Base-by-base conservation (phyloP, 768 basidiomycete genomes). In the Hebeloma cylindrosporum region DNA sequence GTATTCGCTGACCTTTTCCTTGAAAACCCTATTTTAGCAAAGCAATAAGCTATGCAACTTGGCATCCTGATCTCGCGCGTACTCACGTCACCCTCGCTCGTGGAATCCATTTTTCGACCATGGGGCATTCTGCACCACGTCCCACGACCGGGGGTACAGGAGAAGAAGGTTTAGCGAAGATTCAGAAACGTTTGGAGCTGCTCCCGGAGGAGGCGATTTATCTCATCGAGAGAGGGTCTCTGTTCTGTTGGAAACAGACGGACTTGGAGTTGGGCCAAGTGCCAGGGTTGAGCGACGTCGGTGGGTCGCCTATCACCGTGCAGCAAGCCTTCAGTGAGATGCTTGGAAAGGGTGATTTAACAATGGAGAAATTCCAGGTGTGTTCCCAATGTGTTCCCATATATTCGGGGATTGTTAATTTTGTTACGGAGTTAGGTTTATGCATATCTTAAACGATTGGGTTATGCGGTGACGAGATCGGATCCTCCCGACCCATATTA, bases 131-230 rank as follows among this genome's bases (percentile, higher is more conserved):
- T 16, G 77, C 78, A 23, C 79, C 86, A 10, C 71, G 84, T 22
- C 56, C 64, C 5, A n/a, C n/a, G n/a, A n/a, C n/a, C n/a, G n/a
- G n/a, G n/a, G 47, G 62, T 7, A n/a, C 62, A 1, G 56, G 57
- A 10, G 64, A 70, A 20, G 60, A 66, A 18, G 62, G 62, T n/a
- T 47, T 57, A 18, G 53, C 64, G 30, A 85, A 79, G 56, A 44
- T 67, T 1, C 74, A 78, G 10, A 90, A 84, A 62, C 70, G 83
- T 20, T 68, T 91, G 13, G 93, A 97, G 58, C 73, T 99, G 0
- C 74, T 99, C 2, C 96, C 96, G 0, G 96, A 99, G 67, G 96
- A 99, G 68, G 82, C 91, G 0, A 74, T 99, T 13, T 98, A 97
- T 70, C 78, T 98, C 23, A 76, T 95, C 33, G 96, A 98, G 65